Evolutionary conservation across 495 filamentous ascomycete genomes (phyloP).

Genomic region (Chaetomium tenue): DNA sequence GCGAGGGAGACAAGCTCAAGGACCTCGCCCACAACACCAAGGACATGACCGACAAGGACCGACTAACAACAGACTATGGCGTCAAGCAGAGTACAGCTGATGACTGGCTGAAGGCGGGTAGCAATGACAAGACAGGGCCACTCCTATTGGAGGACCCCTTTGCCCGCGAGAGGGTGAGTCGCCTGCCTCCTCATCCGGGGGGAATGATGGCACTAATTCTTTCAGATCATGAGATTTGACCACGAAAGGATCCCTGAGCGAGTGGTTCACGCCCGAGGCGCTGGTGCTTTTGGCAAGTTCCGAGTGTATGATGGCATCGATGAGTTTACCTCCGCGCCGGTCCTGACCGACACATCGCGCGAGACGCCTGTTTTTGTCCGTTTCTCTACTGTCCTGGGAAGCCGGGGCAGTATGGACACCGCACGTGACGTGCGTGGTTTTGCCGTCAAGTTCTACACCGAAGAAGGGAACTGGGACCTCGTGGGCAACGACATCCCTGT

Average conservation of each 20-base stretch:
- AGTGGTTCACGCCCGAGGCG: conserved; percentile 83
- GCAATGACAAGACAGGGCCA: conserved; percentile 63
- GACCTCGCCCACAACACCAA: conserved; percentile 43
- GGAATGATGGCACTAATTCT: not conserved
- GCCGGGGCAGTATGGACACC: conserved; percentile 73
- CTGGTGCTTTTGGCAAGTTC: conserved; percentile 82
- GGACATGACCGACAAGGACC: conserved; percentile 32
- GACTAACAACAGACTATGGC: conserved; percentile 75
- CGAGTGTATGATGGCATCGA: conserved; percentile 65
- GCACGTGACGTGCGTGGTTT: conserved; percentile 82
- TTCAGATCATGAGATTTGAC: conserved; percentile 74
- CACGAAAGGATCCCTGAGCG: conserved; percentile 87
- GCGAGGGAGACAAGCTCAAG: conserved; percentile 39
- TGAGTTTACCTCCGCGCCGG: conserved; percentile 67
- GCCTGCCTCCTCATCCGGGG: not conserved
- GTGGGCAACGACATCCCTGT: conserved; percentile 67
- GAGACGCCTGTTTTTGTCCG: conserved; percentile 77
- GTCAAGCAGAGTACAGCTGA: conserved; percentile 72
- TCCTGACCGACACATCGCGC: conserved; percentile 77
- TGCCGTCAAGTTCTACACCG: conserved; percentile 71
- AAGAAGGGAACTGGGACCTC: conserved; percentile 61
- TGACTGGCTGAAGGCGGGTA: conserved; percentile 70
- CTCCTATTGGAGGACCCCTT: conserved; percentile 79
- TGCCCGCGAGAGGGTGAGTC: conserved; percentile 69
- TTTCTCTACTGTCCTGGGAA: conserved; percentile 81